These are phyloP conservation scores for Cryptococcus sp. DNA, from an alignment of 1,284 basidiomycete genomes.

Conservation along the genomic window DNA sequence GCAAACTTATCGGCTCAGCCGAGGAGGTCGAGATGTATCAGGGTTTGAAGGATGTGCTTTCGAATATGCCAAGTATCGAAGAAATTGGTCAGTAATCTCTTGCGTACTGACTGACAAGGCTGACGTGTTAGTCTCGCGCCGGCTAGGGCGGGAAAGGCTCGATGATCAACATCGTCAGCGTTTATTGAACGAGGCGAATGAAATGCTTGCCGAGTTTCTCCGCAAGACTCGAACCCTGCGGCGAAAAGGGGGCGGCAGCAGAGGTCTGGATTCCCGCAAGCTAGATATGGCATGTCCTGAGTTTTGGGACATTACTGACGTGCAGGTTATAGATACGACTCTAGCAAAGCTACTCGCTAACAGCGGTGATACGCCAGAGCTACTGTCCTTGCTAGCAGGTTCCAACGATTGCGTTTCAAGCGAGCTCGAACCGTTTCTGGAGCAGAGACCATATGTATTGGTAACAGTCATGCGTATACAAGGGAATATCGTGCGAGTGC, in stretches of 20 bases:
- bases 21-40: conserved; percentile 45
- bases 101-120: not conserved
- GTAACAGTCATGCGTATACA: conserved; percentile 60
- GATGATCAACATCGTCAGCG: conserved; percentile 41
- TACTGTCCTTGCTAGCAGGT: conserved; percentile 60
- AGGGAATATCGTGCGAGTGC: conserved; percentile 58
- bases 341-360: conserved; percentile 69
- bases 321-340: conserved; percentile 73
- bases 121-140: too few species aligned
- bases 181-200: conserved; percentile 38
- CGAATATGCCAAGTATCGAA: conserved; percentile 35
- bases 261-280: conserved; percentile 40
- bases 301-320: not conserved
- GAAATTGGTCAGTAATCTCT: conserved; percentile 44
- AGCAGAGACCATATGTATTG: conserved; percentile 61
- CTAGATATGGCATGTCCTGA: conserved; percentile 41
- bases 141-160: too few species aligned
- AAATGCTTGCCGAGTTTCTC: conserved; percentile 47
- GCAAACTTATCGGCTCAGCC: conserved; percentile 37
- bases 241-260: conserved; percentile 37
- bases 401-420: conserved; percentile 58
- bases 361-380: conserved; percentile 59
- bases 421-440: conserved; percentile 64
- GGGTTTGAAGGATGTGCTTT: conserved; percentile 39
- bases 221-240: conserved; percentile 44